Base-by-base conservation (phyloP, 169 alveolate genomes). In the Babesia microti region DNA sequence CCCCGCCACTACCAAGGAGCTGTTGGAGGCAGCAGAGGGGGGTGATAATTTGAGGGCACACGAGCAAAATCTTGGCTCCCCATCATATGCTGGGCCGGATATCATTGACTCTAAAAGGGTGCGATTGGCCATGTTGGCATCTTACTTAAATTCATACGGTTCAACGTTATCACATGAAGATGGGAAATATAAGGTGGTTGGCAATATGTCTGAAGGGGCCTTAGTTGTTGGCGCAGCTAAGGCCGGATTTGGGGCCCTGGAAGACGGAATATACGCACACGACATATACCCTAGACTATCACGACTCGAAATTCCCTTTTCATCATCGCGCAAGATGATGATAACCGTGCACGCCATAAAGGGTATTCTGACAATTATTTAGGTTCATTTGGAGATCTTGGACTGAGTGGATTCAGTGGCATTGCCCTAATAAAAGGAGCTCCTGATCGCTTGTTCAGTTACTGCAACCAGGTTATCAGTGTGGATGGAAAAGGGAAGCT, bases 171-270 rank as follows among this genome's bases (percentile, higher is more conserved):
- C 46, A 12, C 48, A 54, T 34, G 86, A 78, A 54, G 37, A 68
- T 33, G 66, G 68, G 3, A 58, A 57, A 23, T 81, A 84, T 84
- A 39, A 45, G 11, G 72, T 83, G 17, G 68, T 65, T 29, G 94
- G 94, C 3, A 87, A 84, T 67, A 87, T 87, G 94, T 81, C 90
- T 30, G 94, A 87, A 52, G 89, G 90, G 11, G 91, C 94, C 2
- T 58, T 87, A 17, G 82, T 87, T 24, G 92, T 83, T 6, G 91
- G 88, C 1, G 91, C 92, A 3, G 89, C 91, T 24, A 87, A 87
- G 74, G 83, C 84, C 37, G 84, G 90, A 7, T 43, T 72, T 27
- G 82, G 83, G 22, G 35, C 56, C 2, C 24, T 70, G n/a, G 54
- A 35, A 23, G n/a, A 21, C 7, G 29, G 30, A 14, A 61, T 50